Conservation (phyloP, 1,284 basidiomycete genomes). For the Takashimella koratensis region DNA sequence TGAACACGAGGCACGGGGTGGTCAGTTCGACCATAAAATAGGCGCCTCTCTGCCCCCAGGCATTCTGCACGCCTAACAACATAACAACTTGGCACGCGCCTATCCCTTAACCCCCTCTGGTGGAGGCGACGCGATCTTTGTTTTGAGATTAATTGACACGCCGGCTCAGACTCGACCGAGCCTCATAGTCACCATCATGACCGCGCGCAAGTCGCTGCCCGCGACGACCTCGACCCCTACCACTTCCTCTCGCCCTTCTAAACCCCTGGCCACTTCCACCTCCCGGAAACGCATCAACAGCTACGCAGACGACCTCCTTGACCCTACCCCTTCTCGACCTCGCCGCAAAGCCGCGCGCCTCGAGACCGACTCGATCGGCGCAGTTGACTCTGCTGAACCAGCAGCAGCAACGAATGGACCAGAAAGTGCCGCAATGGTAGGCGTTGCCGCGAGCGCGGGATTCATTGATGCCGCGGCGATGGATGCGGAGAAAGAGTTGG, state of each 20-base stretch:
- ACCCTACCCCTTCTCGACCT: not conserved
- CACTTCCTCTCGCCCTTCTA: not conserved
- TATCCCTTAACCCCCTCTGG: no score
- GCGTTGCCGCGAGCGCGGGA: not conserved
- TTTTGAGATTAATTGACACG: not conserved
- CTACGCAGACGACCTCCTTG: not conserved
- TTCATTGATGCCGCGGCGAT: conserved; percentile 1
- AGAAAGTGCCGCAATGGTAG: not conserved
- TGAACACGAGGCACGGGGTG: no score
- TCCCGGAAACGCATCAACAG: not conserved
- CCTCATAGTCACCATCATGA: not conserved
- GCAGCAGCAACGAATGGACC: no score
- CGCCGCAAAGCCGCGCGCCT: not conserved
- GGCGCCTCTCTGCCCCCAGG: no score
- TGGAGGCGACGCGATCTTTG: not conserved
- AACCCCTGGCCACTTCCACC: not conserved
- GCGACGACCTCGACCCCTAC: not conserved
- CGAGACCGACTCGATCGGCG: not conserved
- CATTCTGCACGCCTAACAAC: no score
- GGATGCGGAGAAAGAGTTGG: conserved; percentile 41
- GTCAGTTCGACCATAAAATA: no score
- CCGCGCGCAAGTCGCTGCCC: not conserved
- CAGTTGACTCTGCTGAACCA: not conserved
- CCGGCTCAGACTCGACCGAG: no score
- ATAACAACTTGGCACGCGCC: no score